Conservation (phyloP, 768 basidiomycete species). For the Roridomyces roridus region DNA sequence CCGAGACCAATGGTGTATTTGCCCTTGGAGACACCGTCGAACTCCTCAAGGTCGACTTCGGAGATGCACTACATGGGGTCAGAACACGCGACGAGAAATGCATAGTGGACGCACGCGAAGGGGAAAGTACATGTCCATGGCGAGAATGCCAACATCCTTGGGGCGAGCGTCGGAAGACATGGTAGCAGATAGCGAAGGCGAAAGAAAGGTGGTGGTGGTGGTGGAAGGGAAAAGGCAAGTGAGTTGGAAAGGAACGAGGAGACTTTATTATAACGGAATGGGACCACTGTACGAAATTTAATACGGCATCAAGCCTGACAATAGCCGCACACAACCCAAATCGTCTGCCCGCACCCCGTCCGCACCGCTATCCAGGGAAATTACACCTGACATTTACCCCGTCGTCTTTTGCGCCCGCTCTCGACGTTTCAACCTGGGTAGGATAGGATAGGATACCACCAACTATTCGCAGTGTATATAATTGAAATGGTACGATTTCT, state of each 20-base stretch:
- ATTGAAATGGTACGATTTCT: no score
- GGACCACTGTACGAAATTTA: slow-evolving; percentile 10
- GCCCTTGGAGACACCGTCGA: slow-evolving; percentile 92
- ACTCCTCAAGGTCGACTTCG: slow-evolving; percentile 91
- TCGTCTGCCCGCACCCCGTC: no score
- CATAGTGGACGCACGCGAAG: slow-evolving; percentile 65
- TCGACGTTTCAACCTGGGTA: no score
- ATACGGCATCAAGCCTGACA: no score
- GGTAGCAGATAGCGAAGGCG: slow-evolving; percentile 27
- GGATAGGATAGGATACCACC: no score
- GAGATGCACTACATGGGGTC: slow-evolving; percentile 79
- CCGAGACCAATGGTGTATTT: slow-evolving; percentile 99
- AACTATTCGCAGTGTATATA: no score
- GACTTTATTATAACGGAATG: no score
- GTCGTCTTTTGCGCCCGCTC: no score
- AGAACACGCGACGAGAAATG: slow-evolving; percentile 7
- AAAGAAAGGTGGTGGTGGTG: slow-evolving; percentile 30
- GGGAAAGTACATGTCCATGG: slow-evolving; percentile 94
- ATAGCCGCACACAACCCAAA: no score
- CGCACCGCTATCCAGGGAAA: no score
- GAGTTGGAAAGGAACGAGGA: background rate
- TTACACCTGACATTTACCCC: no score
- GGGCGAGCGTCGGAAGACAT: slow-evolving; percentile 59
- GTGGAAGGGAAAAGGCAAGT: slow-evolving; percentile 24
- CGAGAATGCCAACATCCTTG: slow-evolving; percentile 93